Evolutionary conservation across 2,329 filamentous ascomycete species (phyloP).

Genomic region (Ophiostoma montium): DNA sequence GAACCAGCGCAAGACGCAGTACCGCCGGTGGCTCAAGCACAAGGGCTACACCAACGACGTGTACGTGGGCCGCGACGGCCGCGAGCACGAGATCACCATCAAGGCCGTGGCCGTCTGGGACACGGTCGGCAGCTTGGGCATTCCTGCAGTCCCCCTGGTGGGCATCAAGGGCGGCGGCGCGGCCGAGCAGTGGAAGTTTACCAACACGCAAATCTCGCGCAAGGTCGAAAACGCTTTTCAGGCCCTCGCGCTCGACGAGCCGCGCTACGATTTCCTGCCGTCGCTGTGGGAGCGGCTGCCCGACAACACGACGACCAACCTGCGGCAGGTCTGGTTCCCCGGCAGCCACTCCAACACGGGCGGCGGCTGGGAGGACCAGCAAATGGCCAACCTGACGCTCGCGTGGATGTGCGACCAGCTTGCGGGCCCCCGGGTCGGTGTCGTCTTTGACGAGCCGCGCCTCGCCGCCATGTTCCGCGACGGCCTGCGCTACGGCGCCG

Average conservation of each 20-base stretch:
- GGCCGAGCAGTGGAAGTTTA: slow-evolving; percentile 23
- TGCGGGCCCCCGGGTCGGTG: slow-evolving; percentile 15
- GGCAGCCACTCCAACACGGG: slow-evolving; percentile 49
- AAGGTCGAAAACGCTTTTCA: slow-evolving; percentile 34
- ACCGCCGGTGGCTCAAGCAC: slow-evolving; percentile 23
- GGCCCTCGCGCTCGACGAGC: slow-evolving; percentile 35
- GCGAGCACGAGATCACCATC: slow-evolving; percentile 23
- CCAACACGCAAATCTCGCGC: slow-evolving; percentile 28
- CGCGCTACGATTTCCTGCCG: slow-evolving; percentile 26
- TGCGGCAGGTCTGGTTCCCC: slow-evolving; percentile 39
- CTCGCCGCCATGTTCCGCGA: slow-evolving; percentile 17
- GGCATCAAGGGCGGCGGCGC: slow-evolving; percentile 24
- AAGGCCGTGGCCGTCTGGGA: slow-evolving; percentile 36
- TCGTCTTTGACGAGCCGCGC: slow-evolving; percentile 19
- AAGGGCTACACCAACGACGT: slow-evolving; percentile 23
- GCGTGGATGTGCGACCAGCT: slow-evolving; percentile 25
- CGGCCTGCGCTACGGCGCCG: slow-evolving; percentile 19
- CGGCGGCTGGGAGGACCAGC: slow-evolving; percentile 37
- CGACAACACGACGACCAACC: slow-evolving; percentile 16
- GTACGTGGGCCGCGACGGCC: slow-evolving; percentile 16
- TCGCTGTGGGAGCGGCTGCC: slow-evolving; percentile 27
- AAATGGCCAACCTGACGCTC: slow-evolving; percentile 20
- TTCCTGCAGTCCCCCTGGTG: slow-evolving; percentile 27
- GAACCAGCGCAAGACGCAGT: slow-evolving; percentile 20
- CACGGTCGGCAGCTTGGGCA: slow-evolving; percentile 31